Evolutionary conservation across 495 filamentous ascomycete species (phyloP), one percentile per base, ranked within the genome.

Genomic region (Penicillium riverlandense): DNA sequence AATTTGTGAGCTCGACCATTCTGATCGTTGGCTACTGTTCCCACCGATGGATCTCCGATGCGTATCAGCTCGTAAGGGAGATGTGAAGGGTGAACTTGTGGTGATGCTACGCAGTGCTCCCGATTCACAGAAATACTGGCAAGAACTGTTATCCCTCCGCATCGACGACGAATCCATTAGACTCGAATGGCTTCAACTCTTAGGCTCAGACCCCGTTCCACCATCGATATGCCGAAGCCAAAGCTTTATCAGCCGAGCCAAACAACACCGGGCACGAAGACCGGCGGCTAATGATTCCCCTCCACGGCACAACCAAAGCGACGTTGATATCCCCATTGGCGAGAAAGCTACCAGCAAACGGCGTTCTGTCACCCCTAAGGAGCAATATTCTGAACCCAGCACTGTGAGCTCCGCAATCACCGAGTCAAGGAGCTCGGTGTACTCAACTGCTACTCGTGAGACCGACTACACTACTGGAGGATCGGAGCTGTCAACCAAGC

Each of bases 131-230:
- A 71, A 75, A 49, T 65, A 74, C 31, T 96, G 90, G 89, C 83
- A 83, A 38, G 91, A 99, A 62, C 62, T 95, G 2, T 65, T 97
- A 43, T 79, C 79, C 11, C 71, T 97, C 8, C 70, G 62, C 8
- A 76, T 83, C 2, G 79, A 83, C 38, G 82, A 86, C 54, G 80
- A 88, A 38, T 83, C 85, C 37, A 76, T 89, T 42, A 80, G 79
- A n/a, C 65, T 74, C 31, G 91, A 97, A 58, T 99, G 94, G 94
- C 67, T 96, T 28, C 71, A 84, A 30, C 84, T 96, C 68, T 62
- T 99, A 16, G 88, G 90, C 8, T 69, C 75, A 40, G 69, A 74
- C 16, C 92, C 92, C 28, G 63, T 86, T 34, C 91, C 92, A 28
- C 90, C 90, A 8, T 56, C 71, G 9, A 63, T 78, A 15, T 67